Conservation (phyloP, 805 yeast genomes). For the Wilhelminamyces savonicus region DNA sequence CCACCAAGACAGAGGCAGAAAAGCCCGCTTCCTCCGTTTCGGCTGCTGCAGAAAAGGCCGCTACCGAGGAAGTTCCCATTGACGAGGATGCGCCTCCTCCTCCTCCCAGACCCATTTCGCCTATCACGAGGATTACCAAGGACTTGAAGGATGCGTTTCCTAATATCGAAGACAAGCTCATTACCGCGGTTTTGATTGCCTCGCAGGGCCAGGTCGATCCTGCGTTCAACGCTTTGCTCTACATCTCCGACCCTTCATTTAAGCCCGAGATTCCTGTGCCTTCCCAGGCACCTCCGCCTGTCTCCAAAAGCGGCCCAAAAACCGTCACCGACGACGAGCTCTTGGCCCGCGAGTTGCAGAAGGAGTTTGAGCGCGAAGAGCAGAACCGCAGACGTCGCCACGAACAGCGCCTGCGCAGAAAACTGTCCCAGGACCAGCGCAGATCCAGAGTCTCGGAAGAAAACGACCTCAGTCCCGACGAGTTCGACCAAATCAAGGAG, state of each 20-base stretch:
- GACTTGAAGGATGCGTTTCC: conserved; percentile 88
- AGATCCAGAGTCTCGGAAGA: conserved; percentile 10
- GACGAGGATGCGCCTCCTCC: conserved; percentile 24
- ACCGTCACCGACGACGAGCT: conserved; percentile 60
- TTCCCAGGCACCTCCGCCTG: conserved; percentile 2
- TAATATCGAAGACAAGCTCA: conserved; percentile 56
- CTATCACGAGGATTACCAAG: conserved; percentile 45
- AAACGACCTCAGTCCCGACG: conserved; percentile 45
- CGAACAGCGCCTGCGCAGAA: conserved; percentile 5
- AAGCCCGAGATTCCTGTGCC: conserved; percentile 46
- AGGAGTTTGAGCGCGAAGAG: conserved; percentile 47
- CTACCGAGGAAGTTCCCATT: conserved; percentile 1
- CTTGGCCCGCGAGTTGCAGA: conserved; percentile 75
- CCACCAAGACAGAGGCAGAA: not conserved
- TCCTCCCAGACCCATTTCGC: conserved; percentile 56
- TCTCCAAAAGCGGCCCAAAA: conserved; percentile 8
- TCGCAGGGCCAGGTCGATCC: conserved; percentile 74
- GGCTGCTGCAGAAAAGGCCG: not conserved
- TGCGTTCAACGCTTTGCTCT: conserved; percentile 84
- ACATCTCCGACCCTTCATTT: conserved; percentile 65
- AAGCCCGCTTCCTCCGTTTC: not conserved
- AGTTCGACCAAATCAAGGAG: conserved; percentile 59
- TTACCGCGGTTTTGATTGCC: conserved; percentile 80
- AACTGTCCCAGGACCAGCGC: conserved; percentile 4
- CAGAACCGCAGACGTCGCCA: conserved; percentile 21